Percentiles rank a stretch among this genome's conserved stretches.
Evolutionary conservation across 2,329 filamentous ascomycete species (phyloP).

Genomic region (Neocatenulostroma microsporum): DNA sequence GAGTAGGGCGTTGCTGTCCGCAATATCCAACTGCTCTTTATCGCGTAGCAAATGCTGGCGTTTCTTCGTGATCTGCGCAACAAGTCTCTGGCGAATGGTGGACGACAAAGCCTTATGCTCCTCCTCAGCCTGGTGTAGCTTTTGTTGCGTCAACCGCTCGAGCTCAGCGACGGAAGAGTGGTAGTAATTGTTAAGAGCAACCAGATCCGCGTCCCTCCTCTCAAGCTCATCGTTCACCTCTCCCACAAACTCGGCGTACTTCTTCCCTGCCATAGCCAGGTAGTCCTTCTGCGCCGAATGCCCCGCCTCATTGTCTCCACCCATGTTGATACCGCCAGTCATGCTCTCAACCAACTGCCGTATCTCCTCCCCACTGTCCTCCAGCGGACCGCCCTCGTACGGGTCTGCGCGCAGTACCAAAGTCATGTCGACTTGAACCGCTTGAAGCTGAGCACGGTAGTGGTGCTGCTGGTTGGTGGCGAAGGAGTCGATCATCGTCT

Average conservation of each 20-base stretch:
- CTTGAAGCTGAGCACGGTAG: constrained; percentile 83
- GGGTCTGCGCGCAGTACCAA: constrained; percentile 79
- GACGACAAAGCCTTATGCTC: constrained; percentile 53
- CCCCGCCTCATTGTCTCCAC: constrained; percentile 40
- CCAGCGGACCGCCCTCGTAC: constrained; percentile 61
- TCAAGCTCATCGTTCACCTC: constrained; percentile 84
- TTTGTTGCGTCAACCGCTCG: constrained; percentile 50
- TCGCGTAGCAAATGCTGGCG: constrained; percentile 52
- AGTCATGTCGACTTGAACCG: constrained; percentile 83
- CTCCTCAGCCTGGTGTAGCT: constrained; percentile 54
- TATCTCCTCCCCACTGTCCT: constrained; percentile 58
- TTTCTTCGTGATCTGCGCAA: constrained; percentile 51
- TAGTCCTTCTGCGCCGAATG: constrained; percentile 66
- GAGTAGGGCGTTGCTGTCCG: constrained; percentile 57
- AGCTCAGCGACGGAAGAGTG: constrained; percentile 49
- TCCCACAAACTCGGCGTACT: constrained; percentile 77
- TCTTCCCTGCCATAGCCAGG: constrained; percentile 60
- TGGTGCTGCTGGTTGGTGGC: constrained; percentile 71
- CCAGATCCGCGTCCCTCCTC: constrained; percentile 74
- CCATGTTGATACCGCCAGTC: constrained; percentile 28
- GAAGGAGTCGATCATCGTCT: constrained; percentile 68
- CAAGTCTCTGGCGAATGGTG: constrained; percentile 55
- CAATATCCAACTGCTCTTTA: constrained; percentile 60
- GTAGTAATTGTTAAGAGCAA: constrained; percentile 61
- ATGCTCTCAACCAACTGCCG: constrained; percentile 48